phyloP scores from a whole-genome alignment of 306 rosid genomes.

The Cicer yamashitae region DNA sequence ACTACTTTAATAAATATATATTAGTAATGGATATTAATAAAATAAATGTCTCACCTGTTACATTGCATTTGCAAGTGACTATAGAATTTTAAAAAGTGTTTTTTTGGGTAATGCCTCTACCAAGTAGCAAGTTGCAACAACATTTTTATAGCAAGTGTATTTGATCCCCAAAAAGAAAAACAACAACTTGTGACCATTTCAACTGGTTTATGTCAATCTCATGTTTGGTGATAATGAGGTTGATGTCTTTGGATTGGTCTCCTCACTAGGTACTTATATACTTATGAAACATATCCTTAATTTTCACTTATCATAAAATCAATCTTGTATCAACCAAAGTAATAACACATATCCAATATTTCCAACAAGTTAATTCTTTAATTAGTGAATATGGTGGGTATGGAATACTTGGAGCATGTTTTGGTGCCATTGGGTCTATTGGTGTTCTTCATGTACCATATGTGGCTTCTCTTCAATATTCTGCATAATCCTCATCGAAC shows the following conservation, averaged over 20 bases:
- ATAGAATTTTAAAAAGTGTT: not conserved
- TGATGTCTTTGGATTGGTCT: not conserved
- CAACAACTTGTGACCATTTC: not conserved
- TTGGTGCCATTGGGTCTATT: slow-evolving; percentile 73
- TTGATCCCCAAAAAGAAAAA: not conserved
- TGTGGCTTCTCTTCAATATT: slow-evolving; percentile 63
- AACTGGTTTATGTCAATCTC: not conserved
- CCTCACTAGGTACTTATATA: not conserved
- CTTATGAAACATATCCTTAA: no score
- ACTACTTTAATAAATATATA: no score
- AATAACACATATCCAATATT: not conserved
- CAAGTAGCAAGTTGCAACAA: not conserved
- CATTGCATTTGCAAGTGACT: not conserved
- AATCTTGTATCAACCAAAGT: not conserved
- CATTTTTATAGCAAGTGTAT: not conserved
- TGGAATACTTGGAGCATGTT: slow-evolving; percentile 54
- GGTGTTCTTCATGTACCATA: slow-evolving; percentile 62
- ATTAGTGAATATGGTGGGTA: not conserved
- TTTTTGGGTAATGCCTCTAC: not conserved
- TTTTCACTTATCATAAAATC: no score
- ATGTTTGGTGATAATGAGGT: not conserved
- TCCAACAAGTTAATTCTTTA: not conserved
- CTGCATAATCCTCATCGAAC: slow-evolving; percentile 60
- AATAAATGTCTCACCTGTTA: not conserved
- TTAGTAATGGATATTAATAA: no score